phyloP scores from a whole-genome alignment of 768 basidiomycete genomes.

The Leccinum broughii region DNA sequence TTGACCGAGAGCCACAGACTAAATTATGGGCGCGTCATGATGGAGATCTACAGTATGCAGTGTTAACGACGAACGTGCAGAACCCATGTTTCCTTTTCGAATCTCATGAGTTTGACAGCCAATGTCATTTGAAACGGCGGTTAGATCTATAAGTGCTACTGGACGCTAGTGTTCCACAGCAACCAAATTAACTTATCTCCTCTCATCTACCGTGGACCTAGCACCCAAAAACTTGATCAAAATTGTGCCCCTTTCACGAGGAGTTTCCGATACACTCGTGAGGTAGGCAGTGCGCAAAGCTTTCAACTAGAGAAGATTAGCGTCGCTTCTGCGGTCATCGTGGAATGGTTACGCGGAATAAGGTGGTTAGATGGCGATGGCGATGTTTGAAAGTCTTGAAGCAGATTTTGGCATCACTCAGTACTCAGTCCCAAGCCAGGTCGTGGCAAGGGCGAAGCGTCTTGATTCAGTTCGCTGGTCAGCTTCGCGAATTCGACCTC shows the following conservation, averaged over 20 bases:
- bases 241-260: constrained; percentile 7
- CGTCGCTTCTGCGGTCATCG: constrained; percentile 4
- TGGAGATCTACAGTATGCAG: no score
- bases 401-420: constrained; percentile 7
- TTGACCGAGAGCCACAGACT: no score
- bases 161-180: no score
- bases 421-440: not conserved
- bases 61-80: no score
- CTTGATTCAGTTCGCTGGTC: constrained; percentile 23
- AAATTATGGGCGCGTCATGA: no score
- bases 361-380: constrained; percentile 6
- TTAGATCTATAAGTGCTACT: no score
- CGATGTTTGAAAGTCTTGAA: constrained; percentile 6
- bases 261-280: not conserved
- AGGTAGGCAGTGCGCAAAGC: not conserved
- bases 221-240: constrained; percentile 1
- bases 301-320: constrained; percentile 5
- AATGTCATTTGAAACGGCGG: no score
- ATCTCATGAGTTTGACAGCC: no score
- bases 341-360: constrained; percentile 4
- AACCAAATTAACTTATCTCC: no score
- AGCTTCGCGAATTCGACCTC: constrained; percentile 32
- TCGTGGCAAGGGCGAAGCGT: constrained; percentile 6
- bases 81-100: no score
- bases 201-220: not conserved